Evolutionary conservation across 2,329 filamentous ascomycete species (phyloP), one percentile per base, ranked within the genome.

Genomic region (Hyphodiscus sp.): DNA sequence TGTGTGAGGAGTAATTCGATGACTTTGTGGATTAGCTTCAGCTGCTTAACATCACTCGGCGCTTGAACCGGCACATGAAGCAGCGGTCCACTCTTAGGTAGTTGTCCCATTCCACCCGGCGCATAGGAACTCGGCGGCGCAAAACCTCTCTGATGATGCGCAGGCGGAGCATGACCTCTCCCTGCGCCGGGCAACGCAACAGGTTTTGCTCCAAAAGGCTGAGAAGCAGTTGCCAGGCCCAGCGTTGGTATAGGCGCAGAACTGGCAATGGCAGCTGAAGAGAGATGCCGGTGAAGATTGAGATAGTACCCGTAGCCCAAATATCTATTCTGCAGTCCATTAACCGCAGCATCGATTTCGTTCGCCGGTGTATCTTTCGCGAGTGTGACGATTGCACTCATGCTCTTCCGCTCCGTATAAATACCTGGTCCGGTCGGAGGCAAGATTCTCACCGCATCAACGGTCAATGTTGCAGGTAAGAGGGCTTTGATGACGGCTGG

Each of bases 21-120:
- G 0, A 91, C 87, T 67, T 87, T 91, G 72, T 97, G 92, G 56
- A 97, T 95, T 45, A 95, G 78, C 54, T 85, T 85, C 0, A 96
- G 74, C 57, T 87, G 86, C 59, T 83, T 86, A 48, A 96, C 79
- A 62, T 96, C 87, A 6, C 80, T 78, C 1, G 92, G 92, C 7
- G 86, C 78, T 57, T 82, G 82, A 13, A 96, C 86, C 1, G 85
- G 83, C 26, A 91, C 85, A 60, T 89, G 81, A 7, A 81, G 74
- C 18, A 86, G 70, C 2, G 42, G 72, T 64, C 53, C 77, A 71
- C 57, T 70, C 73, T 29, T 77, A 44, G 52, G 56, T 16, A 60
- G 30, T 33, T 57, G 57, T 26, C 61, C 62, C 23, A 61, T 61
- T 7, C 56, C 59, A n/a, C 68, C 57, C 2, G 71, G 66, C n/a